Base-by-base conservation (phyloP, 352 stramenopile species). In the Phytophthora fragariae region DNA sequence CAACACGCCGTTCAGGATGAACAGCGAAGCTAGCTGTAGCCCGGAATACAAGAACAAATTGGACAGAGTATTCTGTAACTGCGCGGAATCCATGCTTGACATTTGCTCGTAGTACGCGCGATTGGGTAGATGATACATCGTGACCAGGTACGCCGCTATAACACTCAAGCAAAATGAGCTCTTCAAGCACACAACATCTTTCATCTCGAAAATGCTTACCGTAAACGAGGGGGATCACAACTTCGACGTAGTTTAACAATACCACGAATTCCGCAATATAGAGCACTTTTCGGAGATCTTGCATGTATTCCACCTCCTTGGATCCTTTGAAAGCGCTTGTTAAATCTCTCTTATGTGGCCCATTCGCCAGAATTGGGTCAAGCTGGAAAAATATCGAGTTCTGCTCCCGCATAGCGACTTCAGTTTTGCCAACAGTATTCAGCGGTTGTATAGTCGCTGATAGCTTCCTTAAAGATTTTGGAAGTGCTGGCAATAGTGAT, bases 191-290 rank as follows among this genome's bases (percentile, higher is more conserved):
- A 31, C 29, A 31, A 8, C 17, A 55, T 33, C 17, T 52, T 27
- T 21, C 44, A 19, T 52, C 12, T 9, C 17, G 7, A 15, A 55
- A 31, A 31, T 31, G 69, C 70, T 68, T 49, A 82, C 76, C 61
- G 49, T 81, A 83, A n/a, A 84, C 70, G 5, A 76, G 12, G 3
- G 80, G 75, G 17, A 84, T 63, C 15, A 76, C 35, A 15, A 82
- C 69, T 35, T 84, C 76, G 10, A 76, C 68, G 27, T 75, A 82
- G 53, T 86, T 76, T 50, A 76, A 52, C 39, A 84, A 58, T 7
- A 84, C 50, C 24, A 84, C 39, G 19, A 81, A 82, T 70, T 82
- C 76, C 6, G 79, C 75, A 37, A 81, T 63, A 29, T 82, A 79
- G 5, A 84, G 57, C n/a, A 82, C 27, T 2, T 62, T n/a, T 27